phyloP scores from a whole-genome alignment of 257 asterid species.

The Hygrophila difformis region DNA sequence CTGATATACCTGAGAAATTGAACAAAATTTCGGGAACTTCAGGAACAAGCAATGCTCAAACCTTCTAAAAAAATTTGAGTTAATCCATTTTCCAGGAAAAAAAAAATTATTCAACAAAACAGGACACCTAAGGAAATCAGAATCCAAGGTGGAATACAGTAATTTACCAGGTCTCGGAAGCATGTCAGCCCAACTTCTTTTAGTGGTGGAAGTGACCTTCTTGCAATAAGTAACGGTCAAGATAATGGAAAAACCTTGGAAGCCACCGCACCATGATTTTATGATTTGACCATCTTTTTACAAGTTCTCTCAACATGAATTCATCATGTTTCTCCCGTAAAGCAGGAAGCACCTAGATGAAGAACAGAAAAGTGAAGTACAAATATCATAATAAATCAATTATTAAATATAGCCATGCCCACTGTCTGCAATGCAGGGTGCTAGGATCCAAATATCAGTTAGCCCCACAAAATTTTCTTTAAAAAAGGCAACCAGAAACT shows the following conservation, averaged over 20 bases:
- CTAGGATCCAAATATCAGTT: too few relatives aligned
- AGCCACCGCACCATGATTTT: slow-evolving; percentile 98
- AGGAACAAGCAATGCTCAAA: neutral
- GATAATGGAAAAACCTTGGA: slow-evolving; percentile 80
- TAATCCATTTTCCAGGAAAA: too few relatives aligned
- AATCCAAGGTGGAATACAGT: neutral
- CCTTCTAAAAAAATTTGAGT: too few relatives aligned
- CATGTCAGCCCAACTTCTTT: slow-evolving; percentile 89
- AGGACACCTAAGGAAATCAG: neutral
- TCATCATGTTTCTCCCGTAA: slow-evolving; percentile 87
- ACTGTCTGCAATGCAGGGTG: too few relatives aligned
- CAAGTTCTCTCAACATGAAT: slow-evolving; percentile 92
- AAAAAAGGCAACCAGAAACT: too few relatives aligned
- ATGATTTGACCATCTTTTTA: slow-evolving; percentile 86
- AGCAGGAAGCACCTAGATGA: slow-evolving; percentile 60
- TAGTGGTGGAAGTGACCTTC: slow-evolving; percentile 95
- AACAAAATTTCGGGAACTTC: slow-evolving; percentile 10
- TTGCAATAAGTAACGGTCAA: slow-evolving; percentile 92
- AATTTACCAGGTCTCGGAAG: slow-evolving; percentile 77
- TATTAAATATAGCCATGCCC: too few relatives aligned
- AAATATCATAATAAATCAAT: neutral
- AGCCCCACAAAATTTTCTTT: too few relatives aligned
- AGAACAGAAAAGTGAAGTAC: neutral
- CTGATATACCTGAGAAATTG: slow-evolving; percentile 63
- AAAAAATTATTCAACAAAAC: too few relatives aligned